These are phyloP conservation scores for Lecanicillium sp. DNA, from an alignment of 2,329 filamentous ascomycete genomes.

Conservation along the genomic window DNA sequence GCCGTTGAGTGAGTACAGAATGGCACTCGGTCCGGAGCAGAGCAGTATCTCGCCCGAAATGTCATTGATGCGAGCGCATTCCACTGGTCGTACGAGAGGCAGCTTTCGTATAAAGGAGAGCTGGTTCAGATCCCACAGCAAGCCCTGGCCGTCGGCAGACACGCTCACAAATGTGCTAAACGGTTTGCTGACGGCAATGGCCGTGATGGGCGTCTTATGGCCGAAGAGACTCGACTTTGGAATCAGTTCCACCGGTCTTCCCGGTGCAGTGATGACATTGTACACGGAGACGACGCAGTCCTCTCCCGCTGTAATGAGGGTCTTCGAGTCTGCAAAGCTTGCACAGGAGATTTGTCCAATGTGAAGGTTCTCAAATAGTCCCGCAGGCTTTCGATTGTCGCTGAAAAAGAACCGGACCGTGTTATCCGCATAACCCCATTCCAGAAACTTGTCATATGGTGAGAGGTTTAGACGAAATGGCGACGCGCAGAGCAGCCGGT, in stretches of 20 bases:
- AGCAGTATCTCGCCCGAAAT: conserved; percentile 84
- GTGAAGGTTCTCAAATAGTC: conserved; percentile 89
- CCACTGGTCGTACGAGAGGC: conserved; percentile 46
- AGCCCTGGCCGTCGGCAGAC: conserved; percentile 71
- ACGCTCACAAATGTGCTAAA: conserved; percentile 85
- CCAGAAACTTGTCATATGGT: conserved; percentile 86
- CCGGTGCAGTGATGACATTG: conserved; percentile 54
- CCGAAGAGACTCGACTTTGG: conserved; percentile 80
- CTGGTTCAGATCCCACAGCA: conserved; percentile 92
- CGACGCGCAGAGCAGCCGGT: conserved; percentile 75
- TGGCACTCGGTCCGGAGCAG: conserved; percentile 66
- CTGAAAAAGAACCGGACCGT: conserved; percentile 86
- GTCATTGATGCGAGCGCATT: conserved; percentile 83
- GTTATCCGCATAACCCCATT: conserved; percentile 93
- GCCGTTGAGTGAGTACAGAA: conserved; percentile 84
- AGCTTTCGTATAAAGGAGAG: conserved; percentile 77
- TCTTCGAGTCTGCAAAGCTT: conserved; percentile 81
- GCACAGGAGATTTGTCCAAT: conserved; percentile 81
- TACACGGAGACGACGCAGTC: conserved; percentile 89
- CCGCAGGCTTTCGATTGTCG: conserved; percentile 74
- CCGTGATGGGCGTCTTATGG: conserved; percentile 75
- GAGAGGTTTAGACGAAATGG: conserved; percentile 82
- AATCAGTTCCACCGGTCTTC: conserved; percentile 69
- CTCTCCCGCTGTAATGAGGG: conserved; percentile 82
- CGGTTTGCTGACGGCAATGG: conserved; percentile 76